Percentiles rank a stretch among this genome's conserved stretches.
phyloP scores from a whole-genome alignment of 306 rosid genomes.

The Sesbania bispinosa region DNA sequence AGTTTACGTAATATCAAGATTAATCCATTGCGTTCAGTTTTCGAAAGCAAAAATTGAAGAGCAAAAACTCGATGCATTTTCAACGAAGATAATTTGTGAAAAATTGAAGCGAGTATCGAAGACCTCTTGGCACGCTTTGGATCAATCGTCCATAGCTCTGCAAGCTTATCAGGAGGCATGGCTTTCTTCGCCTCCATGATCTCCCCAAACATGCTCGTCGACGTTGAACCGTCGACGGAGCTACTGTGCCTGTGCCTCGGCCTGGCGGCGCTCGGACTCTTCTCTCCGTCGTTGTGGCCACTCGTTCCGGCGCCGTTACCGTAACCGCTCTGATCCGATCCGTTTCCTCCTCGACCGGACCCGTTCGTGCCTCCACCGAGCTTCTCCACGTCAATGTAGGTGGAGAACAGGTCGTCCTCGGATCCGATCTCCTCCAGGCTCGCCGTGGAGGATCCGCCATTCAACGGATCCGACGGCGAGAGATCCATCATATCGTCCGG shows the following conservation, averaged over 20 bases:
- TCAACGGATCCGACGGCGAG: conserved; percentile 73
- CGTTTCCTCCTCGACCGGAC: conserved; percentile 31
- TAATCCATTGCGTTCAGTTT: neutral
- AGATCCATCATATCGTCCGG: conserved; percentile 80
- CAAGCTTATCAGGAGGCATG: conserved; percentile 99
- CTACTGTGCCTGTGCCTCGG: conserved; percentile 73
- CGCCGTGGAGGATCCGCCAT: conserved; percentile 80
- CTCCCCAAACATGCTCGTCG: conserved; percentile 79
- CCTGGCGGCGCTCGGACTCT: conserved; percentile 36
- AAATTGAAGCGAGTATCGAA: conserved; percentile 13
- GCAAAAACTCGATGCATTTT: neutral
- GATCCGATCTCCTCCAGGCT: conserved; percentile 94
- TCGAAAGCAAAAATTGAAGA: neutral
- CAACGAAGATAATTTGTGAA: neutral
- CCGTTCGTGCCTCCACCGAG: conserved; percentile 41
- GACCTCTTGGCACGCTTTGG: conserved; percentile 99
- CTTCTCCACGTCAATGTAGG: conserved; percentile 95
- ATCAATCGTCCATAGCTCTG: conserved; percentile 94
- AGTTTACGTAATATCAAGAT: neutral
- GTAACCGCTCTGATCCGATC: conserved; percentile 48
- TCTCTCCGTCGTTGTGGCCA: conserved; percentile 49
- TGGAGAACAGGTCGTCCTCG: conserved; percentile 90
- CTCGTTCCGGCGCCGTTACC: conserved; percentile 38
- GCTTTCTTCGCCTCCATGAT: conserved; percentile 98
- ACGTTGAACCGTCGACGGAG: conserved; percentile 77